Conservation (phyloP, 768 basidiomycete species). For the Mycena haematopus region DNA sequence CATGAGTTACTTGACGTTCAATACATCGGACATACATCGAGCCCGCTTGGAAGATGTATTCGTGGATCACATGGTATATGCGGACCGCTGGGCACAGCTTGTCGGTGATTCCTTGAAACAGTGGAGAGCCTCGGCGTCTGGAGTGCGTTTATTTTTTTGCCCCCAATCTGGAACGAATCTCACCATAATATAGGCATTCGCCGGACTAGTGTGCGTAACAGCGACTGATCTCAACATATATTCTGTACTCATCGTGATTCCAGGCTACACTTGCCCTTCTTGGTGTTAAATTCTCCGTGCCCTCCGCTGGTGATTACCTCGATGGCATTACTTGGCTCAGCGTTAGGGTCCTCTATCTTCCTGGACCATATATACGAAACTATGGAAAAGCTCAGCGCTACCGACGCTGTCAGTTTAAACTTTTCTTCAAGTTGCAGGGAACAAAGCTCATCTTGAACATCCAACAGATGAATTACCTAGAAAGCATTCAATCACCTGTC, state of each 20-base stretch:
- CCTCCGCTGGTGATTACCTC: slow-evolving; percentile 39
- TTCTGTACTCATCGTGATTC: background rate
- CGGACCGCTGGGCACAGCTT: slow-evolving; percentile 57
- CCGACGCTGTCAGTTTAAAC: slow-evolving; percentile 46
- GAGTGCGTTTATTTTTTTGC: slow-evolving; percentile 40
- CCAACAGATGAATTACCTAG: slow-evolving; percentile 42
- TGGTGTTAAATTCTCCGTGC: slow-evolving; percentile 38
- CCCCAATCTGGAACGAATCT: slow-evolving; percentile 28
- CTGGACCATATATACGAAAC: slow-evolving; percentile 46
- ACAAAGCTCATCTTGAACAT: slow-evolving; percentile 5
- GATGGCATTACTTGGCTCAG: slow-evolving; percentile 37
- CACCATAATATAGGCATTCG: slow-evolving; percentile 21
- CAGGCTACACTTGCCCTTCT: slow-evolving; percentile 44
- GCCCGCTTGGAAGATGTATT: slow-evolving; percentile 53
- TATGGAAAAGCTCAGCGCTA: slow-evolving; percentile 42
- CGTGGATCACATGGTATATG: slow-evolving; percentile 62
- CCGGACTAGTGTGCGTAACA: slow-evolving; percentile 13
- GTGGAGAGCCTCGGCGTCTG: slow-evolving; percentile 51
- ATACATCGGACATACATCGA: slow-evolving; percentile 48
- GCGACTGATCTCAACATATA: background rate
- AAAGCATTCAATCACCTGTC: slow-evolving; percentile 40
- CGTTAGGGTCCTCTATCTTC: slow-evolving; percentile 41
- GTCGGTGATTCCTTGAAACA: slow-evolving; percentile 48
- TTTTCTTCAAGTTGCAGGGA: background rate
- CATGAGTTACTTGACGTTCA: slow-evolving; percentile 51